A percentile compares a stretch with the other conserved stretches of the same genome.
Conservation (phyloP, 495 filamentous ascomycete genomes). For the Xylaria flabelliformis region DNA sequence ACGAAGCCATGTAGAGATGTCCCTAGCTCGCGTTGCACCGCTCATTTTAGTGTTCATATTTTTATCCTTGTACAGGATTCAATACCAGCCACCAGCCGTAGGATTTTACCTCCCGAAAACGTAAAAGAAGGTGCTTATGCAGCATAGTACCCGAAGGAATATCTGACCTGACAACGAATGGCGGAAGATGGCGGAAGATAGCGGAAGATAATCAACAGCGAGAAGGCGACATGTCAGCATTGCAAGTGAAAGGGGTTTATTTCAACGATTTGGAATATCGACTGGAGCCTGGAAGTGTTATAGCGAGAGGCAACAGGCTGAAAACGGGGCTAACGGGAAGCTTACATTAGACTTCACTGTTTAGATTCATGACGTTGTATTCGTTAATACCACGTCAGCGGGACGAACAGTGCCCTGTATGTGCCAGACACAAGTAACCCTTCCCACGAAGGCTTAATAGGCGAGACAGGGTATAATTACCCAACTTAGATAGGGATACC, state of each 20-base stretch:
- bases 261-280: neutral
- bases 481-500: neutral
- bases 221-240: neutral
- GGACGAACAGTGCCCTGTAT: neutral
- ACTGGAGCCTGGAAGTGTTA: neutral
- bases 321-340: neutral
- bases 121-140: neutral
- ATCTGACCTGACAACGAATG: neutral
- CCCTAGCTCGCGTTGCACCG: neutral
- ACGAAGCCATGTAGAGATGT: neutral
- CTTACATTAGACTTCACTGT: neutral
- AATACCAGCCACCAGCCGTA: neutral
- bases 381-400: neutral
- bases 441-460: neutral
- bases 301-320: neutral
- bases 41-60: neutral
- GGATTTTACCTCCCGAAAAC: neutral
- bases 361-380: neutral
- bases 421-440: neutral
- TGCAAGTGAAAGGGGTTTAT: neutral
- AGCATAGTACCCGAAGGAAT: neutral
- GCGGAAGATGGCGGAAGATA: neutral
- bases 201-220: neutral
- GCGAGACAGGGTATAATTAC: neutral
- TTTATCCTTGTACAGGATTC: neutral